Evolutionary conservation across 176 grass and related monocot species (phyloP).

Genomic region (Juncus effusus): DNA sequence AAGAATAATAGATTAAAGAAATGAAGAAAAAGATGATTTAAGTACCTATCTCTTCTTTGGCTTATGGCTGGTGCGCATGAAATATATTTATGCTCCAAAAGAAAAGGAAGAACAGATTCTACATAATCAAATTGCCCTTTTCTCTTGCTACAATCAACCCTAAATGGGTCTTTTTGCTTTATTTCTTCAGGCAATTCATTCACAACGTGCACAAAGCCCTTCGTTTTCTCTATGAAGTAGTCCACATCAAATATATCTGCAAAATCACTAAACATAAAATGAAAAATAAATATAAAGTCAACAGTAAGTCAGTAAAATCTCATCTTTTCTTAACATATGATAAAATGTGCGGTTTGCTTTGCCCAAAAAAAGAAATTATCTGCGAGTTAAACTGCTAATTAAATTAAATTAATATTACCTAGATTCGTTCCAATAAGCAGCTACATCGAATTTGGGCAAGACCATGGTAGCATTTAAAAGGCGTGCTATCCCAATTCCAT

Average conservation of each 20-base stretch:
- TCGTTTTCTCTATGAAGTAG: slow-evolving; percentile 83
- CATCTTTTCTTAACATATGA: neutral
- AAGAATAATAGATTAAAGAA: neutral
- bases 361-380: neutral
- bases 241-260: slow-evolving; percentile 90
- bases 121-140: slow-evolving; percentile 86
- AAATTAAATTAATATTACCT: slow-evolving; percentile 41
- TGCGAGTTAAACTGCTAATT: neutral
- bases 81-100: slow-evolving; percentile 72
- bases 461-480: slow-evolving; percentile 89
- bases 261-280: slow-evolving; percentile 59
- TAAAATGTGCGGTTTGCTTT: too few relatives aligned
- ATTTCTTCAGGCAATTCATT: slow-evolving; percentile 70
- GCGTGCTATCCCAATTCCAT: slow-evolving; percentile 70
- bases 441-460: slow-evolving; percentile 86
- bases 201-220: slow-evolving; percentile 70
- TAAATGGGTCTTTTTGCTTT: slow-evolving; percentile 61
- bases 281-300: too few relatives aligned
- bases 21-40: neutral
- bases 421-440: slow-evolving; percentile 95
- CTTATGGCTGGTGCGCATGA: slow-evolving; percentile 73
- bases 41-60: slow-evolving; percentile 96
- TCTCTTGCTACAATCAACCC: slow-evolving; percentile 79
- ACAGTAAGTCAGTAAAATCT: too few relatives aligned
- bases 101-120: slow-evolving; percentile 57